These are phyloP conservation scores for Lablab purpureus DNA, from an alignment of 306 rosid genomes.

Conservation along the genomic window DNA sequence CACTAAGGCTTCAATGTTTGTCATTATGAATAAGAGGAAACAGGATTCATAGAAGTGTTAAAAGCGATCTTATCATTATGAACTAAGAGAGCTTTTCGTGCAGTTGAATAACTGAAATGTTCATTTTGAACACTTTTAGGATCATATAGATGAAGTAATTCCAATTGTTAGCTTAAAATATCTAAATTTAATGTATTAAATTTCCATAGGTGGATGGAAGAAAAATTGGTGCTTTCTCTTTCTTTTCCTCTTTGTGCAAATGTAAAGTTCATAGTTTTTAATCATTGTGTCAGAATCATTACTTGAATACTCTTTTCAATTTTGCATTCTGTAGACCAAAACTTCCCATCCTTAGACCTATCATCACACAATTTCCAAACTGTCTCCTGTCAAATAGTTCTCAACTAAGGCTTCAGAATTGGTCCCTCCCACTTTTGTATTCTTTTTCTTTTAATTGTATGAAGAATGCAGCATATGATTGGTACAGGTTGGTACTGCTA, in stretches of 20 bases:
- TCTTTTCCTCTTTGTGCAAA: slow-evolving; percentile 11
- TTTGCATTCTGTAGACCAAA: not conserved
- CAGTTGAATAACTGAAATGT: slow-evolving; percentile 1
- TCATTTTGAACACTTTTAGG: slow-evolving; percentile 32
- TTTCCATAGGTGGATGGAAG: not conserved
- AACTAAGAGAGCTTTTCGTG: not conserved
- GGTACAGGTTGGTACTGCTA: no score
- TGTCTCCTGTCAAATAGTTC: slow-evolving; percentile 1
- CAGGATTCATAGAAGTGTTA: not conserved
- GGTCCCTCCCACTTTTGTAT: no score
- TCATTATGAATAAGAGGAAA: not conserved
- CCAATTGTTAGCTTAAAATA: not conserved
- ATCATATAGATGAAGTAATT: not conserved
- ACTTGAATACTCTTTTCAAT: slow-evolving; percentile 4
- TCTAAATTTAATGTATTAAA: not conserved
- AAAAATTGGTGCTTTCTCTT: slow-evolving; percentile 11
- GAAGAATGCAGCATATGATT: no score
- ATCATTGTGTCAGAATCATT: slow-evolving; percentile 15
- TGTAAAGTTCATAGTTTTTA: slow-evolving; percentile 2
- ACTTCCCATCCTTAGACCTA: not conserved
- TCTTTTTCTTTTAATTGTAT: no score
- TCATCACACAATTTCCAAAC: not conserved
- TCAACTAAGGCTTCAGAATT: slow-evolving; percentile 1
- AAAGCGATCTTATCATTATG: not conserved
- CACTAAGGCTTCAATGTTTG: not conserved